Conservation (phyloP, 345 rosid species). For the Eucalyptus tenuipes region DNA sequence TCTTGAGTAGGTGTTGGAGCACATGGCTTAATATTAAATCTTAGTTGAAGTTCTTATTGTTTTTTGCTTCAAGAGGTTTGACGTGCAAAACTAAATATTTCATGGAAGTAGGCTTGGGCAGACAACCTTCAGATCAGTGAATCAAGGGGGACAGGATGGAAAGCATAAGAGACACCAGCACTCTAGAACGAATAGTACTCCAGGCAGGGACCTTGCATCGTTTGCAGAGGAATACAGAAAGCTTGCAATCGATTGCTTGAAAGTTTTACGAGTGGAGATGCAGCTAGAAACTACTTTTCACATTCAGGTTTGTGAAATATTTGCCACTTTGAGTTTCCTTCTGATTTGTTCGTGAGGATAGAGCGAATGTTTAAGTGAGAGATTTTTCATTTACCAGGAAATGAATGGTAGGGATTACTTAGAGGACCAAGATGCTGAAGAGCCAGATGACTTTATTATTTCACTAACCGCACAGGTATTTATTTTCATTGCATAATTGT, state of each 20-base stretch:
- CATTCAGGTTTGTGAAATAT: slow-evolving; percentile 48
- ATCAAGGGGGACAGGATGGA: slow-evolving; percentile 36
- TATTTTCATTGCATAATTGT: background rate
- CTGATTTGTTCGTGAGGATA: background rate
- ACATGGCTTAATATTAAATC: background rate
- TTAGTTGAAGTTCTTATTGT: background rate
- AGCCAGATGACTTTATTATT: slow-evolving; percentile 92
- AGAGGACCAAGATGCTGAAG: slow-evolving; percentile 95
- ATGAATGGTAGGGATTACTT: slow-evolving; percentile 79
- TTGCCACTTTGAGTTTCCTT: background rate
- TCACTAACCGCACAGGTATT: slow-evolving; percentile 83
- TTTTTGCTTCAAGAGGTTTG: background rate
- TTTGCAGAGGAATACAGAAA: slow-evolving; percentile 90
- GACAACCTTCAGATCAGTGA: slow-evolving; percentile 35
- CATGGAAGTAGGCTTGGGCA: slow-evolving; percentile 52
- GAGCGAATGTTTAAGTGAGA: background rate
- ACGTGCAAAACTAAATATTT: background rate
- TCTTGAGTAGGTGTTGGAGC: background rate
- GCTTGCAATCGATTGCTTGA: slow-evolving; percentile 91
- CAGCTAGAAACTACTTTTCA: slow-evolving; percentile 90
- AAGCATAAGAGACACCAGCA: slow-evolving; percentile 12
- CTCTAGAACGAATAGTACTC: slow-evolving; percentile 20
- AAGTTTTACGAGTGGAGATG: slow-evolving; percentile 98
- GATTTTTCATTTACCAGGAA: slow-evolving; percentile 44
- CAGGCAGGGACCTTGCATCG: slow-evolving; percentile 49